Evolutionary conservation across 2,329 filamentous ascomycete genomes (phyloP), one percentile per base, ranked within the genome.

Genomic region (Aureobasidium sp.): DNA sequence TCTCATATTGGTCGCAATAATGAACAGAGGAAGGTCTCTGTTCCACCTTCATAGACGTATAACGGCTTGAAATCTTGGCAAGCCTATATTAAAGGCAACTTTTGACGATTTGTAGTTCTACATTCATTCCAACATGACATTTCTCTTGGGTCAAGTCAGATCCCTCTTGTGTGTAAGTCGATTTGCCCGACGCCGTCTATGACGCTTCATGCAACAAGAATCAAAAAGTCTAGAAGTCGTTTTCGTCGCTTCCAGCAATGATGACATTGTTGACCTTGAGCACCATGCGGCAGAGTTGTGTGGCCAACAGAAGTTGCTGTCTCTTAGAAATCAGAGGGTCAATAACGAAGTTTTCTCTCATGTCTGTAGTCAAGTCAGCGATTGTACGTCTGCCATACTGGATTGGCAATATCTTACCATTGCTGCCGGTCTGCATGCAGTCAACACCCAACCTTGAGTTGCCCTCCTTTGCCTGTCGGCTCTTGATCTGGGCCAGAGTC

Each of bases 251-350:
- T 62, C 92, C 92, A 63, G 91, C 86, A 70, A 97, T 87, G 75
- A 97, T 96, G 67, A 97, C 92, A 75, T 96, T 96, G 82, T 97
- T 96, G 74, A 87, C 83, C 86, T 96, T 97, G 69, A 97, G 83
- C 68, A 97, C 92, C 93, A 99, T 97, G 68, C 94, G 87, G 81
- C 94, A 97, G 68, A 99, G 81, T 80, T 99, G 94, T 58, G 95
- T 99, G 36, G 94, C 94, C 67, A 99, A 84, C 79, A 97, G 86
- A 64, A 99, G 84, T 36, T 99, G 94, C 80, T 97, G 92, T 78
- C 90, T 89, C 84, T 99, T 99, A 70, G 94, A 94, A 74, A 99
- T 99, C 72, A 99, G 80, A 59, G 94, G 95, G 74, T 99, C 94
- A 73, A 99, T 97, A 68, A 97, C 94, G 76, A 99, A 99, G 68